A percentile compares a stretch with the other conserved stretches of the same genome.
Evolutionary conservation across 805 yeast genomes (phyloP).

Genomic region (Blastobotrys attinorum): DNA sequence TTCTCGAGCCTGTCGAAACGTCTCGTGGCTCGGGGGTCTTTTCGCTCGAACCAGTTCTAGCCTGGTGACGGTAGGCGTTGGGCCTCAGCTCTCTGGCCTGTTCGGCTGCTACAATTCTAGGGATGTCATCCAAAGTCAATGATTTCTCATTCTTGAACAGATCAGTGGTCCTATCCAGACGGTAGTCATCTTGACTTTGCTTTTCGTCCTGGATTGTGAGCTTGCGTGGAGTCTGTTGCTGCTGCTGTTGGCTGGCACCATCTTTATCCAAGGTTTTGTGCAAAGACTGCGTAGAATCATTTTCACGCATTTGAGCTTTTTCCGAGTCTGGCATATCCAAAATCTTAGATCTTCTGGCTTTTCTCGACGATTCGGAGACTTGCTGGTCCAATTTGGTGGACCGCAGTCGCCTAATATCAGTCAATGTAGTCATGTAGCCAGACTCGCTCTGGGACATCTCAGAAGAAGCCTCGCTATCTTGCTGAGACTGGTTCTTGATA

Average conservation of each 20-base stretch:
- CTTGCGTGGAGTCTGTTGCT: conserved; percentile 3
- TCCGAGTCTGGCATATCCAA: conserved; percentile 47
- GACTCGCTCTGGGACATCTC: conserved; percentile 11
- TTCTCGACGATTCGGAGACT: conserved; percentile 45
- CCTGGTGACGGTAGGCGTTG: conserved; percentile 81
- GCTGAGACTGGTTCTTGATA: neutral
- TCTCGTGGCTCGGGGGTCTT: conserved; percentile 11
- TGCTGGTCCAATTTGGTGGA: conserved; percentile 62
- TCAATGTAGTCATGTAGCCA: conserved; percentile 60
- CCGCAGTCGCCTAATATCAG: conserved; percentile 68
- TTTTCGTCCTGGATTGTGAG: conserved; percentile 15
- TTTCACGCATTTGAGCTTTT: conserved; percentile 16
- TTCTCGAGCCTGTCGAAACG: neutral
- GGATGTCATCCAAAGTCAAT: conserved; percentile 89
- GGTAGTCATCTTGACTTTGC: neutral
- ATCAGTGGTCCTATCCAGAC: conserved; percentile 56
- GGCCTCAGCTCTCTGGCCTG: conserved; percentile 92
- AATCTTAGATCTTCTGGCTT: conserved; percentile 57
- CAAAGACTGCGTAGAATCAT: conserved; percentile 13
- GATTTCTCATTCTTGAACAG: conserved; percentile 74
- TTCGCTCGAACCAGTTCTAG: conserved; percentile 23
- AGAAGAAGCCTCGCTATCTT: neutral
- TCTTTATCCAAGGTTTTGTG: neutral
- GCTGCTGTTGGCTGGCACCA: neutral
- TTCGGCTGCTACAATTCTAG: conserved; percentile 93